Base-by-base conservation (phyloP, 2,329 filamentous ascomycete genomes). In the Orbilia quercus region DNA sequence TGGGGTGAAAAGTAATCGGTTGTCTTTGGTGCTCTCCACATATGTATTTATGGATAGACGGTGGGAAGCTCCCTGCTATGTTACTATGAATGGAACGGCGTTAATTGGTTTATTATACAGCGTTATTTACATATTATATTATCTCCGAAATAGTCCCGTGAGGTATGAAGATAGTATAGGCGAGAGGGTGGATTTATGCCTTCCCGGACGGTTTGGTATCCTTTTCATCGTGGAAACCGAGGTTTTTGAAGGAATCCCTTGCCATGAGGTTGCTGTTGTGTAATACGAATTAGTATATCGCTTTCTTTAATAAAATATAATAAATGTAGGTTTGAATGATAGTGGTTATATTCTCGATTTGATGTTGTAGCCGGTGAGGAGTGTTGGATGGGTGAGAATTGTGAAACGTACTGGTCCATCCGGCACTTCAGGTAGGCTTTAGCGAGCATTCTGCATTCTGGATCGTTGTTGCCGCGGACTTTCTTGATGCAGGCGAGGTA, bases 401-500 rank as follows among this genome's bases (percentile, higher is more conserved):
- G 42, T 50, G n/a, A n/a, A n/a, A 82, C 89, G 80, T 83, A 96
- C 92, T 89, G 88, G 77, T 98, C 94, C 95, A 99, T 99, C 53
- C 95, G 88, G 81, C 95, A 99, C 54, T 87, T 84, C 60, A 99
- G 84, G 81, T 99, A 99, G 28, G 88, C 86, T 82, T 97, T 98
- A 72, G 93, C 93, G 62, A 97, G 82, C 78, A 87, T 84, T 66
- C 95, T 89, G 80, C 95, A 99, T 79, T 91, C 88, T 74, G 91
- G 85, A 76, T 95, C 90, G 80, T 98, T 98, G 77, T 91, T 87
- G 22, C 95, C 95, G 77, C 88, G 88, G 75, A 90, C 88, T 75
- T 87, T 89, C 80, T 93, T 95, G 80, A 99, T 89, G 81, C 95
- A 99, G 69, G 86, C 85, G 51, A 99, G 86, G 79, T 99, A 99